Conservation (phyloP, 2,329 filamentous ascomycete genomes). For the Arthrinium puccinioides region DNA sequence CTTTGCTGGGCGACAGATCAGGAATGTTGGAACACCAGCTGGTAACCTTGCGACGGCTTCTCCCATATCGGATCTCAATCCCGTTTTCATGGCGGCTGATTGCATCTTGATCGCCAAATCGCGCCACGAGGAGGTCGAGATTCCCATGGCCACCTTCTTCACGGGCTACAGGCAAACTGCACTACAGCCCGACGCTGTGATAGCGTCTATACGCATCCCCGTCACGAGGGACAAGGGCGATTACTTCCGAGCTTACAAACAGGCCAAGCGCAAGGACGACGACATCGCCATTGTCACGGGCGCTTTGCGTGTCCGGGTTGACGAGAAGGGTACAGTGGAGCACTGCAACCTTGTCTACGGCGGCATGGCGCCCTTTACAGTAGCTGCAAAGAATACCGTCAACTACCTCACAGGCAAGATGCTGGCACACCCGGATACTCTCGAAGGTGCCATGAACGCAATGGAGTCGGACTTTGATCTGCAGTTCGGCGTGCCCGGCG, state of each 20-base stretch:
- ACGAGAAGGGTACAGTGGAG: constrained; percentile 61
- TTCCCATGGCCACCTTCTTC: constrained; percentile 92
- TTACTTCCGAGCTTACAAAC: constrained; percentile 86
- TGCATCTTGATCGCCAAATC: constrained; percentile 77
- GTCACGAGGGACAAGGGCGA: constrained; percentile 68
- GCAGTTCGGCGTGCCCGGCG: constrained; percentile 83
- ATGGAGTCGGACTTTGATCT: constrained; percentile 88
- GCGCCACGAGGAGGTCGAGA: constrained; percentile 63
- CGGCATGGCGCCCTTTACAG: constrained; percentile 88
- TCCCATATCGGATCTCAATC: constrained; percentile 93
- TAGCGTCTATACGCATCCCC: constrained; percentile 82
- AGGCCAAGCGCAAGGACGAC: constrained; percentile 94
- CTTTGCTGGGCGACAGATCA: constrained; percentile 90
- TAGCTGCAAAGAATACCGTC: constrained; percentile 75
- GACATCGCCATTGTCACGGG: constrained; percentile 97
- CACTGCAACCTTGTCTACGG: constrained; percentile 81
- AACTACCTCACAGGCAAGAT: constrained; percentile 69
- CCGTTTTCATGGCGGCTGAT: constrained; percentile 83
- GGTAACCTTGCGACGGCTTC: constrained; percentile 92
- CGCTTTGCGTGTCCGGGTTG: constrained; percentile 68
- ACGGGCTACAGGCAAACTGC: constrained; percentile 84
- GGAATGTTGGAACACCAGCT: constrained; percentile 94
- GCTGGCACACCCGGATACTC: constrained; percentile 71
- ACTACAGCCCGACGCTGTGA: constrained; percentile 72
- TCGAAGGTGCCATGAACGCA: constrained; percentile 85